Evolutionary conservation across 1,284 basidiomycete genomes (phyloP).

Genomic region (Sphaerobolus stellatus): DNA sequence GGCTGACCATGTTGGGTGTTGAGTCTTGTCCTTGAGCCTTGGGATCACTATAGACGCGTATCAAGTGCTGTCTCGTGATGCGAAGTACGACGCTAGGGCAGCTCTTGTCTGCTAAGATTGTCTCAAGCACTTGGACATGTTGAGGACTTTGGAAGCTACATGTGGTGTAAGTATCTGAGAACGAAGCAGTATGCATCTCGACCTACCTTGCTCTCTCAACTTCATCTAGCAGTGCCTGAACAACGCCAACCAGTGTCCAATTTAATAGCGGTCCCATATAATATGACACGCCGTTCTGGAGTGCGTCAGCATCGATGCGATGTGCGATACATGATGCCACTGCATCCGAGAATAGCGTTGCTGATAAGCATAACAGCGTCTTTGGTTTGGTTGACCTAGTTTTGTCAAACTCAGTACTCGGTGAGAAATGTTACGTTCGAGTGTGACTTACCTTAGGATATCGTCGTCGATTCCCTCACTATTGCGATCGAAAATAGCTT

Average conservation of each 20-base stretch:
- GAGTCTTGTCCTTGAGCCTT: conserved; percentile 16
- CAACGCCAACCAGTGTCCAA: conserved; percentile 75
- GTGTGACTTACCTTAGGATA: conserved; percentile 57
- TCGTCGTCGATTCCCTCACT: conserved; percentile 82
- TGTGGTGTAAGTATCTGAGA: conserved; percentile 33
- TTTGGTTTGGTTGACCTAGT: conserved; percentile 67
- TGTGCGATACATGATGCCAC: conserved; percentile 47
- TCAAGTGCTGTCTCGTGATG: conserved; percentile 58
- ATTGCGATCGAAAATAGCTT: conserved; percentile 69
- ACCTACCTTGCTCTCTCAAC: conserved; percentile 57
- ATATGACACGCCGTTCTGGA: conserved; percentile 74
- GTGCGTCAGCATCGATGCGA: conserved; percentile 62
- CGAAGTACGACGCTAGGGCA: conserved; percentile 65
- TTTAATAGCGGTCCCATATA: conserved; percentile 69
- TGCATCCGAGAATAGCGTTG: conserved; percentile 63
- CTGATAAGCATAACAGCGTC: conserved; percentile 61
- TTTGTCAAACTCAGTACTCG: neutral
- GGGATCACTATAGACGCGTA: conserved; percentile 46
- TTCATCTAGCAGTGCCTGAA: conserved; percentile 61
- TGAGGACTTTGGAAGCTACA: conserved; percentile 33
- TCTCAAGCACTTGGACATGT: conserved; percentile 65
- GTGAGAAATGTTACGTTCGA: neutral
- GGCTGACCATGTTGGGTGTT: conserved; percentile 6
- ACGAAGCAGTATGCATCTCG: conserved; percentile 4
- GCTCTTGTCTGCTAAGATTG: conserved; percentile 56